A percentile compares a stretch with the other conserved stretches of the same genome.
phyloP scores from a whole-genome alignment of 192 early-diverging fungal genomes.

The Rhizoclosmatium globosum region DNA sequence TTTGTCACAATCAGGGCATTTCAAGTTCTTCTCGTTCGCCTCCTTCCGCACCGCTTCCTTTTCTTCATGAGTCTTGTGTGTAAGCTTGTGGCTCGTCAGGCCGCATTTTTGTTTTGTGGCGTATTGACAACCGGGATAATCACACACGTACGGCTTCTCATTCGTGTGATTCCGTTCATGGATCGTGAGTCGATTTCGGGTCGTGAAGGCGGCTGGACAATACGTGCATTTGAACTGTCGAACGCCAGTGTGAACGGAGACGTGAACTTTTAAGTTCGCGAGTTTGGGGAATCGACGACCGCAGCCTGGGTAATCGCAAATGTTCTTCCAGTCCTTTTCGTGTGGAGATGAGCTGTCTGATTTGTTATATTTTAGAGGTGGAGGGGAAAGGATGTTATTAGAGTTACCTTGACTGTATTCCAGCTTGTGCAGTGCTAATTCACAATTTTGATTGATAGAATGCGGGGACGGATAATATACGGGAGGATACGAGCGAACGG shows the following conservation, averaged over 20 bases:
- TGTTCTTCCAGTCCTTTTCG: no score
- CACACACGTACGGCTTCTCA: slow-evolving; percentile 14
- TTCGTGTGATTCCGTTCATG: not conserved
- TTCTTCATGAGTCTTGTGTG: not conserved
- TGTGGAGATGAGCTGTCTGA: no score
- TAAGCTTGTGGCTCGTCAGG: not conserved
- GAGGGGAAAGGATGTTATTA: no score
- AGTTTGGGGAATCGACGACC: not conserved
- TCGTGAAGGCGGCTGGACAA: not conserved
- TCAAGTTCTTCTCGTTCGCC: not conserved
- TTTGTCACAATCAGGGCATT: slow-evolving; percentile 3
- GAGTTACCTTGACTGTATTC: no score
- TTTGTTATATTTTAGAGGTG: no score
- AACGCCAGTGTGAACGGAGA: not conserved
- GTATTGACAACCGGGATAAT: slow-evolving; percentile 5
- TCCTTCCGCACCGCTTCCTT: not conserved
- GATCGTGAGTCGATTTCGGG: not conserved
- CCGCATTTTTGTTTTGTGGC: not conserved
- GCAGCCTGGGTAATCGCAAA: not conserved
- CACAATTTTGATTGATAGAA: no score
- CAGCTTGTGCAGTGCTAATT: no score
- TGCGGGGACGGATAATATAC: no score
- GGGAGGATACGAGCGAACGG: no score
- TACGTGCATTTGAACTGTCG: not conserved
- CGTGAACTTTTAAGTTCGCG: not conserved